Base-by-base conservation (phyloP, 2,329 filamentous ascomycete species). In the Sporothrix pallida region DNA sequence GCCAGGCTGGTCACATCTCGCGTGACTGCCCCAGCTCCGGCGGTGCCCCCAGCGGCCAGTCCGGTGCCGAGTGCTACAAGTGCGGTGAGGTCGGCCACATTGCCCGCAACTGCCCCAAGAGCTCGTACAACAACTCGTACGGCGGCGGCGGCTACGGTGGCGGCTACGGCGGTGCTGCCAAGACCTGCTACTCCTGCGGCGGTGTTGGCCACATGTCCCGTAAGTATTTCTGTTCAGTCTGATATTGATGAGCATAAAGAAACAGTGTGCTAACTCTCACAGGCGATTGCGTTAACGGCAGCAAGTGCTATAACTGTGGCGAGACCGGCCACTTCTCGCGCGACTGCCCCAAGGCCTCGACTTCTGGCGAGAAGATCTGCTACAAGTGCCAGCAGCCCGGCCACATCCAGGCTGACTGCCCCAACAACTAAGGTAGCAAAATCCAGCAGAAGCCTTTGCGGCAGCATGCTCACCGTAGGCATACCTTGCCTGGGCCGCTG, bases 261-360 rank as follows among this genome's bases (percentile, higher is more conserved):
- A 23, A 13, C 23, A 58, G 2, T 26, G 17, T 20, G 26, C 37
- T 71, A 60, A 63, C 15, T 42, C 17, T 60, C 12, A 56, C 73
- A 90, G 88, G 89, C 79, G 96, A 98, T 86, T 99, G 96, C 86
- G 97, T 95, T 80, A 97, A 98, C 84, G 96, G 96, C 80, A 95
- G 97, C 88, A 98, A 98, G 89, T 99, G 96, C 92, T 99, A 98
- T 91, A 98, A 98, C 90, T 98, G 96, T 79, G 89, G 89, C 81
- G 94, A 98, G 87, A 92, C 95, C 79, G 95, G 96, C 76, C 95
- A 98, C 85, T 90, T 98, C 83, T 97, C 93, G 78, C 93, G 95
- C 78, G 96, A 99, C 84, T 99, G 96, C 89, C 92, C 95, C 79
- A 95, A 95, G 82, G 95, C 97, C 86, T 93, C 93, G 75, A 89